phyloP scores from a whole-genome alignment of 805 yeast species.

The Brettanomyces naardenensis region DNA sequence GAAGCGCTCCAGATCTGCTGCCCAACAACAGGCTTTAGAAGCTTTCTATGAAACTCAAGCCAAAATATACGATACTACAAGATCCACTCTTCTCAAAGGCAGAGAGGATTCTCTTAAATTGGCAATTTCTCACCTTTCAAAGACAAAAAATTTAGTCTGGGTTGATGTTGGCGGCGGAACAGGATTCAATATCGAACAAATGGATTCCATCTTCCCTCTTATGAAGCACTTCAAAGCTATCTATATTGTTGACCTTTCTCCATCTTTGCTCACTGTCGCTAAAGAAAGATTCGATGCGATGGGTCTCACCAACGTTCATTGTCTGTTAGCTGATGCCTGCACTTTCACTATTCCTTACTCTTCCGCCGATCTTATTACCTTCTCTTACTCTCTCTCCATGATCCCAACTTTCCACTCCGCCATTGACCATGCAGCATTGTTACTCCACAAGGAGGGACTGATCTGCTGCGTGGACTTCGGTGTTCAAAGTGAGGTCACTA shows the following conservation, averaged over 20 bases:
- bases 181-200: conserved; percentile 71
- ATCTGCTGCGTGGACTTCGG: conserved; percentile 76
- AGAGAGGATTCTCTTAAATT: conserved; percentile 55
- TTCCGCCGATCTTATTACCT: conserved; percentile 65
- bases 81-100: conserved; percentile 60
- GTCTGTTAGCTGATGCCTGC: conserved; percentile 69
- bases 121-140: conserved; percentile 48
- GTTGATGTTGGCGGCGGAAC: conserved; percentile 85
- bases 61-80: conserved; percentile 64
- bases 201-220: conserved; percentile 49
- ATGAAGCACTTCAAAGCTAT: conserved; percentile 49
- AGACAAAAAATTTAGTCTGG: conserved; percentile 48
- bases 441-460: conserved; percentile 50
- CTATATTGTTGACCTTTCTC: conserved; percentile 68
- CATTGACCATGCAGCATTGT: conserved; percentile 53
- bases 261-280: conserved; percentile 71
- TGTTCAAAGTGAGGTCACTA: conserved; percentile 57
- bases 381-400: conserved; percentile 79
- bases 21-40: conserved; percentile 53
- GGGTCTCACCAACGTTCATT: conserved; percentile 54
- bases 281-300: conserved; percentile 40
- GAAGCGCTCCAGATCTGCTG: conserved; percentile 18
- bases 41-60: conserved; percentile 73
- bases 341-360: conserved; percentile 47
- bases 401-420: conserved; percentile 78